These are phyloP conservation scores for Fusarium azukiicola DNA, from an alignment of 2,329 filamentous ascomycete genomes.

Conservation along the genomic window DNA sequence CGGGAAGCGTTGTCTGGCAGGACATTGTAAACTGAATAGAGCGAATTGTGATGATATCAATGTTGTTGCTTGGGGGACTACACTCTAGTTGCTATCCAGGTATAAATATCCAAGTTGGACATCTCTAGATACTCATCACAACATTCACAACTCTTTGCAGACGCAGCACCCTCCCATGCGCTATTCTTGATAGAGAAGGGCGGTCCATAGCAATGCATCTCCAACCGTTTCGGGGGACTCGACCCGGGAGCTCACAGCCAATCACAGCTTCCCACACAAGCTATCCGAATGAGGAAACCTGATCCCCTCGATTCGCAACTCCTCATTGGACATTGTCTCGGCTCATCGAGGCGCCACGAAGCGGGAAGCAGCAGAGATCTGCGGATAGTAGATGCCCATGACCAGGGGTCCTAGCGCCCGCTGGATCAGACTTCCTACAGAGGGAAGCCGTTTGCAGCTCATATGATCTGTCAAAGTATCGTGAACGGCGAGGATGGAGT, in stretches of 20 bases:
- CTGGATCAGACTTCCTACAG: slow-evolving; percentile 12
- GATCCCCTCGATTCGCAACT: background rate
- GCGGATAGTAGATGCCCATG: background rate
- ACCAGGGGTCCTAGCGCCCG: slow-evolving; percentile 8
- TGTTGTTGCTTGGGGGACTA: background rate
- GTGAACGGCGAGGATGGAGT: background rate
- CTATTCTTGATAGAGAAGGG: slow-evolving; percentile 17
- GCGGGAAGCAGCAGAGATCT: slow-evolving; percentile 1
- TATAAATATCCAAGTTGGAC: slow-evolving; percentile 2
- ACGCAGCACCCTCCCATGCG: background rate
- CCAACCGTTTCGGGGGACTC: slow-evolving; percentile 1
- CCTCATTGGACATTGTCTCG: slow-evolving; percentile 13
- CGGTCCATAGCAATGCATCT: slow-evolving; percentile 1
- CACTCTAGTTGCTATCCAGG: background rate
- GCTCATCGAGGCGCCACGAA: background rate
- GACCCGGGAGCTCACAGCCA: background rate
- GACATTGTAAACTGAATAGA: slow-evolving; percentile 15
- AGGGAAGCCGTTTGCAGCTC: background rate
- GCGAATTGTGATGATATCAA: background rate
- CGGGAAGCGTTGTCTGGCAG: slow-evolving; percentile 41
- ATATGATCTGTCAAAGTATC: background rate
- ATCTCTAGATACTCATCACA: background rate
- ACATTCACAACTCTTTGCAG: background rate
- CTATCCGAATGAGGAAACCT: slow-evolving; percentile 8
- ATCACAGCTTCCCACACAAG: background rate